A percentile compares a stretch with the other conserved stretches of the same genome.
Evolutionary conservation across 768 basidiomycete genomes (phyloP).

Genomic region (Galerina marginata): DNA sequence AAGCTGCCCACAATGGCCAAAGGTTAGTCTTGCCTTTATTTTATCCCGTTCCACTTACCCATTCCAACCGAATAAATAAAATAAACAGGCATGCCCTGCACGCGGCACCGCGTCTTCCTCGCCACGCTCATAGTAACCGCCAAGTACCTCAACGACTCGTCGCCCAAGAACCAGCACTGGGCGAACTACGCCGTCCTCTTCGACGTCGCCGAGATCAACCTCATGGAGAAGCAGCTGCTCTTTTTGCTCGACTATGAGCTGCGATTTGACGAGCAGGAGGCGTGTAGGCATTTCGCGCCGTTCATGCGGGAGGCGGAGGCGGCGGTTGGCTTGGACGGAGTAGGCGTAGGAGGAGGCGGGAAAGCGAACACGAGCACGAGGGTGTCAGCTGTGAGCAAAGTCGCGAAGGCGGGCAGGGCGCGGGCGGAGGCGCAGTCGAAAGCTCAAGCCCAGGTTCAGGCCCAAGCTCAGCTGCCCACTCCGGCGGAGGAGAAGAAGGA

Average conservation of each 20-base stretch:
- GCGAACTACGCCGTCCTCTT: slow-evolving; percentile 76
- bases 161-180: slow-evolving; percentile 96
- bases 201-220: slow-evolving; percentile 81
- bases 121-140: slow-evolving; percentile 94
- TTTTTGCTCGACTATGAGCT: slow-evolving; percentile 92
- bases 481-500: slow-evolving; percentile 39
- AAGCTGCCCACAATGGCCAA: slow-evolving; percentile 85
- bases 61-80: slow-evolving; percentile 18
- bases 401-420: slow-evolving; percentile 57
- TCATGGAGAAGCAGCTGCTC: slow-evolving; percentile 97
- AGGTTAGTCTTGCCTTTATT: slow-evolving; percentile 60
- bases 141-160: slow-evolving; percentile 97
- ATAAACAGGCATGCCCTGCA: slow-evolving; percentile 76
- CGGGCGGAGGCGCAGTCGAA: slow-evolving; percentile 55
- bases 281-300: slow-evolving; percentile 70
- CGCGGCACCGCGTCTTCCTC: slow-evolving; percentile 94
- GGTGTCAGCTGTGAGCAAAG: slow-evolving; percentile 57
- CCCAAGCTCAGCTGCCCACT: slow-evolving; percentile 33
- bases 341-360: too few species aligned
- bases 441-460: slow-evolving; percentile 26
- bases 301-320: slow-evolving; percentile 48
- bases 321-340: too few species aligned
- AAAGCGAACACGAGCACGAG: slow-evolving; percentile 42
- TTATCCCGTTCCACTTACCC: neutral
- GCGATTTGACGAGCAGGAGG: slow-evolving; percentile 85